Conservation (phyloP, 2,329 filamentous ascomycete genomes). For the Nothophoma quercina region DNA sequence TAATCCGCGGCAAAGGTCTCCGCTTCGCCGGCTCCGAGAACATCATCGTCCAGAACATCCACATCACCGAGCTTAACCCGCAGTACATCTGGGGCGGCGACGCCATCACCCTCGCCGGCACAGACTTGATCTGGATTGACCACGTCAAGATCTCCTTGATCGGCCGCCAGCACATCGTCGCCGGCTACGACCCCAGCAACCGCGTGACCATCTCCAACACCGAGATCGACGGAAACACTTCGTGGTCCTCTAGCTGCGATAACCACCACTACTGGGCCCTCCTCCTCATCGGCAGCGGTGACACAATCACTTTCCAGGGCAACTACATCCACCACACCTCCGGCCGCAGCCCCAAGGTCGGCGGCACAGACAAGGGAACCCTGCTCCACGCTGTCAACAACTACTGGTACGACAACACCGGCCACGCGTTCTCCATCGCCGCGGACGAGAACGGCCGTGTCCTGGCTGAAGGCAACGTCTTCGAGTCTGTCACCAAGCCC, state of each 20-base stretch:
- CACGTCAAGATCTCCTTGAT: constrained; percentile 30
- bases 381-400: constrained; percentile 32
- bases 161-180: constrained; percentile 29
- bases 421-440: constrained; percentile 24
- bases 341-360: constrained; percentile 29
- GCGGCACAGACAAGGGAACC: constrained; percentile 21
- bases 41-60: constrained; percentile 52
- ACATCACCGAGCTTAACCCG: constrained; percentile 49
- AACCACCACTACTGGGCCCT: constrained; percentile 35
- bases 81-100: constrained; percentile 52
- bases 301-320: constrained; percentile 30
- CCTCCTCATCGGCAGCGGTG: constrained; percentile 23
- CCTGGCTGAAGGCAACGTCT: constrained; percentile 32
- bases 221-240: constrained; percentile 31
- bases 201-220: constrained; percentile 33
- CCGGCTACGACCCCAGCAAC: constrained; percentile 23
- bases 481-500: constrained; percentile 18
- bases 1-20: constrained; percentile 53
- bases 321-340: constrained; percentile 39
- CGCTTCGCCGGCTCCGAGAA: constrained; percentile 46
- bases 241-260: constrained; percentile 31
- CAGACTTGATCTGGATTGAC: constrained; percentile 47
- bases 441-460: constrained; percentile 13
- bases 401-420: constrained; percentile 25
- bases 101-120: constrained; percentile 45